Conservation (phyloP, 2,329 filamentous ascomycete genomes). For the Aspergillus aculeatus region DNA sequence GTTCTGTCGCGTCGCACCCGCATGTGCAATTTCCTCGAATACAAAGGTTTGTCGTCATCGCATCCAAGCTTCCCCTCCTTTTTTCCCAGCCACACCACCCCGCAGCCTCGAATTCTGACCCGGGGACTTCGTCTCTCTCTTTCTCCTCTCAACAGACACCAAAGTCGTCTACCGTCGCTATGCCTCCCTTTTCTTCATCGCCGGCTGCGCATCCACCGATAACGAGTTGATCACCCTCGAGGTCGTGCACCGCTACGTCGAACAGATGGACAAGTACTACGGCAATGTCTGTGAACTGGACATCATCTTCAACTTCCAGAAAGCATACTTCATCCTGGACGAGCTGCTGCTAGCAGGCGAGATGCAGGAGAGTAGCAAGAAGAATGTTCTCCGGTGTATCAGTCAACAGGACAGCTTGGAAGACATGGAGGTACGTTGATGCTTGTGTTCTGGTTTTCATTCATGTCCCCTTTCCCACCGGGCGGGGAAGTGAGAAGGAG, state of each 20-base stretch:
- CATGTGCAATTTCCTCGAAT: constrained; percentile 99
- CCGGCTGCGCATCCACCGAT: constrained; percentile 92
- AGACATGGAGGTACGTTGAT: constrained; percentile 90
- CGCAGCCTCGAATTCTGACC: background rate
- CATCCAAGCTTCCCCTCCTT: background rate
- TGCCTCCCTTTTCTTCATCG: constrained; percentile 98
- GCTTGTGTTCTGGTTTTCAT: background rate
- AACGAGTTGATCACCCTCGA: constrained; percentile 98
- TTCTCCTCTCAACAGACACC: constrained; percentile 62
- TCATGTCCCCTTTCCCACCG: background rate
- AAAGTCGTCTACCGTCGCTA: constrained; percentile 99
- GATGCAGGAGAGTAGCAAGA: constrained; percentile 98
- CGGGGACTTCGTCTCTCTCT: constrained; percentile 12
- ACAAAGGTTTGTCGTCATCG: constrained; percentile 69
- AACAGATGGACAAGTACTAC: constrained; percentile 99
- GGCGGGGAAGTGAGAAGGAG: background rate
- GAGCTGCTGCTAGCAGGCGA: constrained; percentile 93
- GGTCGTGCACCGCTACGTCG: constrained; percentile 97
- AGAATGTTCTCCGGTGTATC: constrained; percentile 95
- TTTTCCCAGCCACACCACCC: constrained; percentile 1
- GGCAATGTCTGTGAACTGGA: constrained; percentile 99
- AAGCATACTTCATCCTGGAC: constrained; percentile 98
- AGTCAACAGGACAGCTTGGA: constrained; percentile 96
- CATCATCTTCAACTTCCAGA: constrained; percentile 99
- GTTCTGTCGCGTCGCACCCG: constrained; percentile 92